Conservation (phyloP, 106 monocot genomes). For the Allium cepa region DNA sequence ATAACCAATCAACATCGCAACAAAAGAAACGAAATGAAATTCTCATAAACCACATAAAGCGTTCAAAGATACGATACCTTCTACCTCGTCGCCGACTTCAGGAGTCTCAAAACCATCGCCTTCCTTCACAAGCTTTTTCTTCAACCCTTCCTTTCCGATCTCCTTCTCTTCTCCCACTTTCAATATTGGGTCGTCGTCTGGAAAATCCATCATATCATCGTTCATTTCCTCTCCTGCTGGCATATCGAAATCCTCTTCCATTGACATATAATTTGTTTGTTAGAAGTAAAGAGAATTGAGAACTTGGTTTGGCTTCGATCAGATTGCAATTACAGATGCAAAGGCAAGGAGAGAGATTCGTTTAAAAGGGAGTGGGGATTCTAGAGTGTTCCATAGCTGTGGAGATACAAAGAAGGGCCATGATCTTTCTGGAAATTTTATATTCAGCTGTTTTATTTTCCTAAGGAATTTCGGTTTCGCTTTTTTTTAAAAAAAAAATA, state of each 20-base stretch:
- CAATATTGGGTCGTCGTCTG: constrained; percentile 23
- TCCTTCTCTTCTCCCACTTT: constrained; percentile 96
- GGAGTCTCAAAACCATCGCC: constrained; percentile 79
- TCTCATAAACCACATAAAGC: background rate
- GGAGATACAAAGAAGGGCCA: constrained; percentile 1
- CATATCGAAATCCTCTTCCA: constrained; percentile 23
- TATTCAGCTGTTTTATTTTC: too few relatives aligned
- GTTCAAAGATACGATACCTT: constrained; percentile 31
- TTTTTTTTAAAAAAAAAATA: too few relatives aligned
- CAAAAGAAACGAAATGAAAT: too few relatives aligned
- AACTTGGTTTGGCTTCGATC: background rate
- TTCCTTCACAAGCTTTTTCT: constrained; percentile 87
- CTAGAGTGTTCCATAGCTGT: background rate
- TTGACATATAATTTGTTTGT: background rate
- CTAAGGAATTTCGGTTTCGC: too few relatives aligned
- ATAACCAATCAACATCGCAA: background rate
- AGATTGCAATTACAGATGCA: background rate
- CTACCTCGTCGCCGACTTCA: constrained; percentile 78
- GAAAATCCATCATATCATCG: constrained; percentile 13
- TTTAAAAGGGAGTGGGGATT: background rate
- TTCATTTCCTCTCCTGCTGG: background rate
- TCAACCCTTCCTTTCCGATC: constrained; percentile 81
- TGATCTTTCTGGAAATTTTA: constrained; percentile 5
- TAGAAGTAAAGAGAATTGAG: background rate
- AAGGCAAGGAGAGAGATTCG: background rate